These are phyloP conservation scores for Diaporthe sp. DNA, from an alignment of 2,329 filamentous ascomycete species.

Conservation along the genomic window DNA sequence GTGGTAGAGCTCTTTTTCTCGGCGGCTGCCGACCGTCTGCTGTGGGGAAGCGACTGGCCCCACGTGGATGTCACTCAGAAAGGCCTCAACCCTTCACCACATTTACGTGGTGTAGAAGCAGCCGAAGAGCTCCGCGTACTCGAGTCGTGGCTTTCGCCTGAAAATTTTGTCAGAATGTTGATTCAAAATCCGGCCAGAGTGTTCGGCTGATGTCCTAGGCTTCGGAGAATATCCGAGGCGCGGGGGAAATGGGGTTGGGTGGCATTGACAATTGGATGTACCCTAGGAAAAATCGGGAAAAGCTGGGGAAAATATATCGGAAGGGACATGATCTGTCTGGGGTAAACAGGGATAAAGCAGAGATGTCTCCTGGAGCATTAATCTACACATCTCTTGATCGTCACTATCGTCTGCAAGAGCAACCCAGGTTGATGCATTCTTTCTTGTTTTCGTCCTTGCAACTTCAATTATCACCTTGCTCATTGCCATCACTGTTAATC, in stretches of 20 bases:
- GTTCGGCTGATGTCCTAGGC: slow-evolving; percentile 4
- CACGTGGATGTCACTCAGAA: background rate
- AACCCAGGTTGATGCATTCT: background rate
- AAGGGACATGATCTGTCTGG: background rate
- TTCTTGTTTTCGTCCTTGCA: background rate
- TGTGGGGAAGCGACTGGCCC: slow-evolving; percentile 19
- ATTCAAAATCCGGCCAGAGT: background rate
- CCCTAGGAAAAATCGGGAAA: background rate
- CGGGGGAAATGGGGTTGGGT: background rate
- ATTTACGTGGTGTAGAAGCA: background rate
- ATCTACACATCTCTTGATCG: background rate
- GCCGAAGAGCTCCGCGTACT: slow-evolving; percentile 1
- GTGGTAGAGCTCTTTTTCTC: slow-evolving; percentile 1
- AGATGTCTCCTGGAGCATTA: background rate
- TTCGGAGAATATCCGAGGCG: background rate
- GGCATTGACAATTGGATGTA: background rate
- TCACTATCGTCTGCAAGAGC: background rate
- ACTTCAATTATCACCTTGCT: background rate
- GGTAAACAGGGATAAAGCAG: background rate
- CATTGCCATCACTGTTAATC: background rate
- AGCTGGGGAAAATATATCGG: background rate
- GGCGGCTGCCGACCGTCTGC: background rate
- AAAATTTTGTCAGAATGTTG: background rate
- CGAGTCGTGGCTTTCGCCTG: slow-evolving; percentile 6
- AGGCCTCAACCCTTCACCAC: background rate